Base-by-base conservation (phyloP, 2,329 filamentous ascomycete species). In the Immersiporthe knoxdaviesiana region DNA sequence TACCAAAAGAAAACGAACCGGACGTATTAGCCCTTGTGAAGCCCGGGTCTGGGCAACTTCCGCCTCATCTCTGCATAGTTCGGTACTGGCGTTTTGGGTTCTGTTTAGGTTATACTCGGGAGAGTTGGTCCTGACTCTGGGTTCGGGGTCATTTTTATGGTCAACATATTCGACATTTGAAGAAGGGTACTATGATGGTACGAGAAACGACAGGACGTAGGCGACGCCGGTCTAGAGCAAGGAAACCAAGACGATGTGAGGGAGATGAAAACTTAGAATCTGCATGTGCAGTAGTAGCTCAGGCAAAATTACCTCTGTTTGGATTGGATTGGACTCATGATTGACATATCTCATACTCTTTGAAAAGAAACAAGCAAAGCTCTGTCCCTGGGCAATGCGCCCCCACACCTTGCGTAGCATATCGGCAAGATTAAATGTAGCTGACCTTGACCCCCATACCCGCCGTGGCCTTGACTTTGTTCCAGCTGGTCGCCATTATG, bases 361-460 rank as follows among this genome's bases (percentile, higher is more conserved):
- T 44, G 62, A 65, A 69, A 59, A 56, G n/a, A n/a, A n/a, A n/a
- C n/a, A n/a, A 54, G 52, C 60, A 59, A 24, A 64, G 41, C 56
- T 21, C 3, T n/a, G n/a, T 32, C 11, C 21, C 18, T 52, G 35
- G 27, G 54, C 62, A 32, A 14, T 50, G 18, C 3, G 24, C 21
- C 35, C 35, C 54, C 54, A 71, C 30, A 37, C 61, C 41, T n/a
- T 37, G 52, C 52, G 64, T n/a, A 11, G 21, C 59, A 56, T 56
- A 62, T 67, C 32, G 58, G 63, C 52, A 56, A 56, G 50, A 72
- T 84, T 81, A 98, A 70, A 99, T 97, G 81, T 98, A 98, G 78
- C 92, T 97, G 76, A 98, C 94, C 83, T 97, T 98, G 72, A 97
- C 92, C 2, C 95, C 96, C 95, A 98, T 98, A 1, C 94, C 94